phyloP scores from a whole-genome alignment of 305 asterid species.

The Fraxinus baroniana region DNA sequence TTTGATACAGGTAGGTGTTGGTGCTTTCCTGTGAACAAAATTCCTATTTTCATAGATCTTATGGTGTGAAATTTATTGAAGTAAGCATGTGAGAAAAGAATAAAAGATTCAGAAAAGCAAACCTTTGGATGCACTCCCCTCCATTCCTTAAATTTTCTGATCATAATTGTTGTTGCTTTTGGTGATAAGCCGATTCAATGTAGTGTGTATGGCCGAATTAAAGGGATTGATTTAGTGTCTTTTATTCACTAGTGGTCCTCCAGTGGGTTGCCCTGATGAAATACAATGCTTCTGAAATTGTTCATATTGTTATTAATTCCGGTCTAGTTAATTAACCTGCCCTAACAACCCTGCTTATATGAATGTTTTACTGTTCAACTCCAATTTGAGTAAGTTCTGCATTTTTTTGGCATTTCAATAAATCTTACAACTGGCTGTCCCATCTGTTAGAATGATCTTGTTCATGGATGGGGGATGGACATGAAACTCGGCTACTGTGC shows the following conservation, averaged over 20 bases:
- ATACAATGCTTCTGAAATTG: background rate
- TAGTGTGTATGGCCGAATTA: background rate
- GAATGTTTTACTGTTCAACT: conserved; percentile 1
- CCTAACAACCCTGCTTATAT: background rate
- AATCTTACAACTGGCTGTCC: conserved; percentile 9
- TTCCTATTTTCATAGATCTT: background rate
- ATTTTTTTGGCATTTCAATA: conserved; percentile 17
- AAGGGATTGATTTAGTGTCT: background rate
- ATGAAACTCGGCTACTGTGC: conserved; percentile 99
- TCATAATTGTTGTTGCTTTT: background rate
- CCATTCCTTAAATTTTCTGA: background rate
- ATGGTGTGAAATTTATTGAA: background rate
- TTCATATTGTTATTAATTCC: background rate
- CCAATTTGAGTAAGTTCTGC: conserved; percentile 13
- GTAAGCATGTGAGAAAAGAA: background rate
- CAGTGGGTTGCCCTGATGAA: background rate
- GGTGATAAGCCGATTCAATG: background rate
- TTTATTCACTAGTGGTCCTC: background rate
- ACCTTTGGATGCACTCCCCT: background rate
- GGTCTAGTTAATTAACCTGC: background rate
- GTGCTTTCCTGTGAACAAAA: background rate
- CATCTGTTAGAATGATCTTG: conserved; percentile 86
- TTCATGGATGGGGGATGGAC: conserved; percentile 99
- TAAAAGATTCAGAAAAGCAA: background rate
- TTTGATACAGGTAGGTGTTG: conserved; percentile 73